Conservation (phyloP, 2,329 filamentous ascomycete genomes). For the Trichophyton rubrum region DNA sequence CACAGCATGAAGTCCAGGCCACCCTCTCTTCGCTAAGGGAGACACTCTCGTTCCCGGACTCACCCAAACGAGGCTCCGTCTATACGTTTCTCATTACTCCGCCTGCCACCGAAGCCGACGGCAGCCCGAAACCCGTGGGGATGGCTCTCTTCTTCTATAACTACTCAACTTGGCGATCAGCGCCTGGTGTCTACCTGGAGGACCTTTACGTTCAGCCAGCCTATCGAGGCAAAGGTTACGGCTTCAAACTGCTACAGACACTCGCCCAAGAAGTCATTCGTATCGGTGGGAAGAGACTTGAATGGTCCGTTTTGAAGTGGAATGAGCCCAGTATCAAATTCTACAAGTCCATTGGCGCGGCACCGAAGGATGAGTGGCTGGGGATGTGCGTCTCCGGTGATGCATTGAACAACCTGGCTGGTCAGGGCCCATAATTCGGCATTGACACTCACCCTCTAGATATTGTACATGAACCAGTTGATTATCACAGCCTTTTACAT, state of each 20-base stretch:
- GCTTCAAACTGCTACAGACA: conserved; percentile 58
- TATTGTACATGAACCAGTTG: no score
- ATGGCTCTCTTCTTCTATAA: conserved; percentile 93
- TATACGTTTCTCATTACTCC: conserved; percentile 58
- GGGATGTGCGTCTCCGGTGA: conserved; percentile 40
- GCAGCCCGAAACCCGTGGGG: conserved; percentile 42
- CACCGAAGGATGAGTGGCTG: conserved; percentile 37
- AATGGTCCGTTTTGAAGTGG: conserved; percentile 89
- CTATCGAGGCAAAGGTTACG: conserved; percentile 66
- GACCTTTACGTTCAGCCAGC: conserved; percentile 70
- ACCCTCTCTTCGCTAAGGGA: conserved; percentile 58
- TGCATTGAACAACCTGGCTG: conserved; percentile 31
- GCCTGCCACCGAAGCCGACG: conserved; percentile 35
- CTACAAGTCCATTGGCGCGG: conserved; percentile 46
- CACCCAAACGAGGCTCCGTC: conserved; percentile 47
- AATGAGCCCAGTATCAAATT: conserved; percentile 84
- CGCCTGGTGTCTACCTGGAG: conserved; percentile 81
- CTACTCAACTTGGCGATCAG: conserved; percentile 86
- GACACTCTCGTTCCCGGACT: conserved; percentile 65
- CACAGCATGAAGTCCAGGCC: conserved; percentile 59
- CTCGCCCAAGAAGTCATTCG: conserved; percentile 67
- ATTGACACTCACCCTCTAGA: no score
- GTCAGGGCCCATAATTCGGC: conserved; percentile 15
- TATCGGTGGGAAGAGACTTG: conserved; percentile 61
- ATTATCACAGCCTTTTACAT: no score